Conservation (phyloP, 2,329 filamentous ascomycete genomes). For the Rhynchosporium secalis region DNA sequence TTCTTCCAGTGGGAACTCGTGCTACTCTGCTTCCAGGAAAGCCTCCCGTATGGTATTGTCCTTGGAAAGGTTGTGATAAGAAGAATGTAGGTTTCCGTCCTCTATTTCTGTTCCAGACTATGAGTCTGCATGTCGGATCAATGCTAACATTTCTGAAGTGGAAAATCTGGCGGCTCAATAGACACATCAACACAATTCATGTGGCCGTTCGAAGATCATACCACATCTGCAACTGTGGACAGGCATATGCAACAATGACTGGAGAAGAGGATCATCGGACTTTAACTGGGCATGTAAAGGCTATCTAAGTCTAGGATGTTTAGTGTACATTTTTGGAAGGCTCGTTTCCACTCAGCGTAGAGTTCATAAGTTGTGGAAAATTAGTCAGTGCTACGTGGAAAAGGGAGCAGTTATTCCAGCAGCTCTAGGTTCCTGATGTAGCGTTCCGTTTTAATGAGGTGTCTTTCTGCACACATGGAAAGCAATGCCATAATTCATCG, state of each 20-base stretch:
- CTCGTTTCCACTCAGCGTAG: too few relatives aligned
- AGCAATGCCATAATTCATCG: too few relatives aligned
- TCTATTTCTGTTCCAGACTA: background rate
- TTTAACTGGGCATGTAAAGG: background rate
- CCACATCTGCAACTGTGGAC: background rate
- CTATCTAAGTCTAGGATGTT: background rate
- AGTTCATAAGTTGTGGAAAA: too few relatives aligned
- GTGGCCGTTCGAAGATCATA: background rate
- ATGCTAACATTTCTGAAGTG: background rate
- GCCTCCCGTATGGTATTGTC: background rate
- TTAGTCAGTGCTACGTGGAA: too few relatives aligned
- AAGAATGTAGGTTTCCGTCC: background rate
- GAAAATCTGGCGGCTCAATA: background rate
- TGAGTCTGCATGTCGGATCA: background rate
- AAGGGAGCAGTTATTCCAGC: too few relatives aligned
- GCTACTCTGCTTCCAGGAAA: background rate
- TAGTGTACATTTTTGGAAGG: too few relatives aligned
- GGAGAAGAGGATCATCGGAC: background rate
- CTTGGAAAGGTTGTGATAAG: background rate
- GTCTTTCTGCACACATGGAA: too few relatives aligned
- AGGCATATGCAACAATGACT: background rate
- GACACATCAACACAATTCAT: conserved; percentile 1
- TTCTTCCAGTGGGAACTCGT: background rate
- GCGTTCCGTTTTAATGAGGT: too few relatives aligned
- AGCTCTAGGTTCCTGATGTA: too few relatives aligned